Evolutionary conservation across 176 grass and related monocot genomes (phyloP), one percentile per base, ranked within the genome.

Genomic region (Dactylis glomerata): DNA sequence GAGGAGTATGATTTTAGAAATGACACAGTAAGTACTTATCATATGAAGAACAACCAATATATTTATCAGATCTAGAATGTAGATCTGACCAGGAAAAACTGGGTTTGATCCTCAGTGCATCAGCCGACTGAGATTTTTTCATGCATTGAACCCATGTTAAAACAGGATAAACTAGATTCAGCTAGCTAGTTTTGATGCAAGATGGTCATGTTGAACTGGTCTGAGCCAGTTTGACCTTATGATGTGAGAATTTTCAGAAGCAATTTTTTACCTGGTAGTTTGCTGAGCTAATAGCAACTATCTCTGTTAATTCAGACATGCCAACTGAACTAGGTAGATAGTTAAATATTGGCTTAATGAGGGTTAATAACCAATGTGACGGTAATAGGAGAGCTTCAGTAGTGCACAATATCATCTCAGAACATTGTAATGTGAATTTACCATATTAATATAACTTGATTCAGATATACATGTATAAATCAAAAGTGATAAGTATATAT

Each of bases 1-100:
- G 94, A 96, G 87, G 94, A 96, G 79, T 96, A 96, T 81, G 94
- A 96, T 91, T 96, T 96, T 81, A 91, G 94, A 85, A 96, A 96
- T 82, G 94, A 96, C 83, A 93, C 89, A 26, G 94, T 96, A 84
- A 92, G 85, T 77, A 82, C 9, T 76, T 81, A 37, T 17, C 65
- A 22, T 81, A 33, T 68, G 59, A 81, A 56, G 34, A 66, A 81
- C 13, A 81, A n/a, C 6, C 50, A n/a, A n/a, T n/a, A 68, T 84
- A 63, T 45, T 75, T 83, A 45, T 45, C 36, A 45, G 24, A 45
- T 28, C 56, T 62, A 8, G 37, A 8, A 45, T 19, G 8, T 37
- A 20, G 14, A 9, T 28, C 27, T 20, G 24, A 45, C 24, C 10
- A 12, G 26, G 16, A 63, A 78, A 78, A 78, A 10, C 23, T 78